Evolutionary conservation across 2,329 filamentous ascomycete genomes (phyloP), one percentile per base, ranked within the genome.

Genomic region (Claviceps sorghi): DNA sequence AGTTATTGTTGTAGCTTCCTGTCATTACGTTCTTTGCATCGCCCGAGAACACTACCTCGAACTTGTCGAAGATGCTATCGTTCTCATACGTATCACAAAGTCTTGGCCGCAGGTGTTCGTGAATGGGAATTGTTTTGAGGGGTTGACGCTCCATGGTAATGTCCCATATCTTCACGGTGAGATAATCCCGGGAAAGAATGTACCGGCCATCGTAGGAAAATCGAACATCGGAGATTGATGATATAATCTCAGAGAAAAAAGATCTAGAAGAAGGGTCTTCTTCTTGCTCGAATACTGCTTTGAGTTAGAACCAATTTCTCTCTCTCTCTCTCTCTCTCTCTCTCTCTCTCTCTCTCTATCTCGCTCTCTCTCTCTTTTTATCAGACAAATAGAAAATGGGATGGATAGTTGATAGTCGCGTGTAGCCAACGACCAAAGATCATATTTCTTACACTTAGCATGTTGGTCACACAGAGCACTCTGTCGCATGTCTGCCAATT

Each of bases 21-120:
- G 93, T 98, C 93, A 98, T 98, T 59, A 97, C 93, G 62, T 98
- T 97, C 77, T 95, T 94, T 41, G 89, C 88, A 68, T 97, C 91
- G 26, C 93, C 93, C 2, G 91, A 97, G 73, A 98, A 98, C 50
- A 97, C 91, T 43, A 98, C 93, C 71, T 98, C 93, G 59, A 98
- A 98, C 70, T 98, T 98, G 79, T 98, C 93, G 65, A 98, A 98
- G 65, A 98, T 98, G 68, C 89, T 95, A 65, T 98, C 93, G 62
- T 98, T 98, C 72, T 98, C 93, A 63, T 98, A 98, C 2, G 93
- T 98, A 65, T 98, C 93, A 69, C 93, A 98, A 52, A 98, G 78
- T 56, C 90, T 82, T 22, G 93, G 93, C 60, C 93, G 82, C 48
- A 98, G 80, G 65, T 98, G 93, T 66, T 98, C 93, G 68, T 98